Percentiles rank a stretch among this genome's conserved stretches.
Evolutionary conservation across 2,329 filamentous ascomycete genomes (phyloP).

Genomic region (Nothophoma quercina): DNA sequence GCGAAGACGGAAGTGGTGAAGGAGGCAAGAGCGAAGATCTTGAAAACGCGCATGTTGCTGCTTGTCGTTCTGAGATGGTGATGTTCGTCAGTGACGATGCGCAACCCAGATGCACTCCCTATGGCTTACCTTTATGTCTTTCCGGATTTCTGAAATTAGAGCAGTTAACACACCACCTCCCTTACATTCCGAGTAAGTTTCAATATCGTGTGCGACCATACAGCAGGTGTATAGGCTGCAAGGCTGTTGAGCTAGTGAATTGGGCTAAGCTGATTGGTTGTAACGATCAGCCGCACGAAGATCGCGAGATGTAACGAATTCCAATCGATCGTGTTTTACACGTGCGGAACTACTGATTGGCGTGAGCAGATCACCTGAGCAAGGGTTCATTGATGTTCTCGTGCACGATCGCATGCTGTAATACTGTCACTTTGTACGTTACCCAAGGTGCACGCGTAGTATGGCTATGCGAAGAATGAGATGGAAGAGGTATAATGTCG

Average conservation of each 20-base stretch:
- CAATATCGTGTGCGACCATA: slow-evolving; percentile 10
- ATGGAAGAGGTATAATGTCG: neutral
- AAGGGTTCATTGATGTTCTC: no score
- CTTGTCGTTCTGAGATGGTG: no score
- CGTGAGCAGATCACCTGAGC: neutral
- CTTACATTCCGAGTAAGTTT: neutral
- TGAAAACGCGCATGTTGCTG: slow-evolving; percentile 11
- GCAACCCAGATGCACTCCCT: neutral
- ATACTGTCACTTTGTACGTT: no score
- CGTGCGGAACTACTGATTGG: neutral
- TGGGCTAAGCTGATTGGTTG: slow-evolving; percentile 24
- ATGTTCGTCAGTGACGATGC: neutral
- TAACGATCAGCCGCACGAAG: slow-evolving; percentile 23
- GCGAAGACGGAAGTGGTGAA: slow-evolving; percentile 17
- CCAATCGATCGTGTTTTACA: slow-evolving; percentile 12
- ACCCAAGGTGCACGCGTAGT: neutral
- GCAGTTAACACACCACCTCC: neutral
- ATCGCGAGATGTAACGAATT: slow-evolving; percentile 14
- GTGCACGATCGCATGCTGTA: no score
- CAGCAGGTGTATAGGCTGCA: slow-evolving; percentile 14
- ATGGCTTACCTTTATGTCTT: neutral
- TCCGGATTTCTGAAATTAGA: neutral
- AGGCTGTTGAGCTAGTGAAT: slow-evolving; percentile 11
- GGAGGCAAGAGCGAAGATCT: slow-evolving; percentile 1
- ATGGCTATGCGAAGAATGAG: neutral